Evolutionary conservation across 805 yeast genomes (phyloP).

Genomic region (Metschnikowia matae): DNA sequence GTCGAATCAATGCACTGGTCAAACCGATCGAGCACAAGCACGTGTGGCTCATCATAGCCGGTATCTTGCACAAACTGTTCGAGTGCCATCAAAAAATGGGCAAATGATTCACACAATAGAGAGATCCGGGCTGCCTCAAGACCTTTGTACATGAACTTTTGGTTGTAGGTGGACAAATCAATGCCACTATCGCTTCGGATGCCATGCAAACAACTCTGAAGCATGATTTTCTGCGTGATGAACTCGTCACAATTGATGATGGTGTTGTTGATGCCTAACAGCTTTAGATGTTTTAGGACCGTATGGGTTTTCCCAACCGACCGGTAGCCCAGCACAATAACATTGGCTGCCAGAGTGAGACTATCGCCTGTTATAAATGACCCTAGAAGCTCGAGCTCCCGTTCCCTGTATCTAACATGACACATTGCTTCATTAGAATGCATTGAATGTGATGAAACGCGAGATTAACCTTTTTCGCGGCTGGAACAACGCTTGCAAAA

Average conservation of each 20-base stretch:
- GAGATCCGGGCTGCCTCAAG: slow-evolving; percentile 24
- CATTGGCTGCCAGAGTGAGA: slow-evolving; percentile 28
- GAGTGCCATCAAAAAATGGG: slow-evolving; percentile 37
- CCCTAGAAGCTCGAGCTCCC: slow-evolving; percentile 33
- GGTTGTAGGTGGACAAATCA: slow-evolving; percentile 18
- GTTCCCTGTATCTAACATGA: slow-evolving; percentile 18
- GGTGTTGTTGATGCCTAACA: slow-evolving; percentile 24
- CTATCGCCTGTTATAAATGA: slow-evolving; percentile 31
- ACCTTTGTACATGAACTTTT: slow-evolving; percentile 24
- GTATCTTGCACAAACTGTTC: slow-evolving; percentile 35
- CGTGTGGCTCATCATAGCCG: slow-evolving; percentile 31
- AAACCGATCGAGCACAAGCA: slow-evolving; percentile 45
- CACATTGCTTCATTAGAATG: background rate
- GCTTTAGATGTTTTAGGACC: slow-evolving; percentile 28
- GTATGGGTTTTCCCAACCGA: slow-evolving; percentile 47
- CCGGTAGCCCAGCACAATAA: slow-evolving; percentile 46
- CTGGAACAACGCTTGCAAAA: background rate
- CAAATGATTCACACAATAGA: slow-evolving; percentile 37
- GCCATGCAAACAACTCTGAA: slow-evolving; percentile 39
- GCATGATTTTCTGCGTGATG: slow-evolving; percentile 36
- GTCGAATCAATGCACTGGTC: slow-evolving; percentile 45
- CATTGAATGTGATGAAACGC: background rate
- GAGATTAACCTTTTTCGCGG: background rate
- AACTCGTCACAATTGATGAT: slow-evolving; percentile 44
- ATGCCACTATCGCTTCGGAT: slow-evolving; percentile 36